A percentile compares a stretch with the other conserved stretches of the same genome.
Evolutionary conservation across 805 yeast species (phyloP).

Genomic region (Suhomyces faveliae): DNA sequence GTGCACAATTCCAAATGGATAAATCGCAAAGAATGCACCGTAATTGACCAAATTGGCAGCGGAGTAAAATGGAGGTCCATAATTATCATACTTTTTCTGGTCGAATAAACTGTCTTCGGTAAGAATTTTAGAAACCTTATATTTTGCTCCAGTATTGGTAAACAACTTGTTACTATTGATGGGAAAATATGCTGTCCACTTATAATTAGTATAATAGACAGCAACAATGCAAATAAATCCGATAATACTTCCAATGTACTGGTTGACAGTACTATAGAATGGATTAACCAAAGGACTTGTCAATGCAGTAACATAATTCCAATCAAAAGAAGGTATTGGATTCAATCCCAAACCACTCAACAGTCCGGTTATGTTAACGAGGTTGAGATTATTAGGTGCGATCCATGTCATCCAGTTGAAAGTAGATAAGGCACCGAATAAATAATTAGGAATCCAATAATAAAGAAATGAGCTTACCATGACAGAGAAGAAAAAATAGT

Average conservation of each 20-base stretch:
- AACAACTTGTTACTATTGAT: slow-evolving; percentile 8
- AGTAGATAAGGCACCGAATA: slow-evolving; percentile 40
- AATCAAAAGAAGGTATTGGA: slow-evolving; percentile 7
- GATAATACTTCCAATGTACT: slow-evolving; percentile 17
- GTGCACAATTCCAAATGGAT: slow-evolving; percentile 24
- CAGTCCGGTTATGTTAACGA: slow-evolving; percentile 52
- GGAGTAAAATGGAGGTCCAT: slow-evolving; percentile 29
- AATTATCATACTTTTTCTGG: slow-evolving; percentile 16
- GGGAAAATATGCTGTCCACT: slow-evolving; percentile 28
- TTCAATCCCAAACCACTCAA: slow-evolving; percentile 19
- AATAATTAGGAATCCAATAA: slow-evolving; percentile 48
- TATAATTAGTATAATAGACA: slow-evolving; percentile 19
- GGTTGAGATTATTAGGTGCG: slow-evolving; percentile 47
- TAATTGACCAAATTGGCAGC: slow-evolving; percentile 27
- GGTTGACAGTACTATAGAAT: slow-evolving; percentile 4
- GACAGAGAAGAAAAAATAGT: slow-evolving; percentile 27
- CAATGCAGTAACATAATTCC: not conserved
- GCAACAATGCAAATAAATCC: slow-evolving; percentile 20
- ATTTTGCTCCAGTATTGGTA: slow-evolving; percentile 9
- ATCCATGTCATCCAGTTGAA: slow-evolving; percentile 64
- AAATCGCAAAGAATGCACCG: slow-evolving; percentile 26
- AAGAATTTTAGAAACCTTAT: slow-evolving; percentile 3
- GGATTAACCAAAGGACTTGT: not conserved
- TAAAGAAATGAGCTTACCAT: slow-evolving; percentile 36
- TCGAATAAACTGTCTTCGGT: slow-evolving; percentile 13